Conservation (phyloP, 345 rosid species). For the Linum tenue region DNA sequence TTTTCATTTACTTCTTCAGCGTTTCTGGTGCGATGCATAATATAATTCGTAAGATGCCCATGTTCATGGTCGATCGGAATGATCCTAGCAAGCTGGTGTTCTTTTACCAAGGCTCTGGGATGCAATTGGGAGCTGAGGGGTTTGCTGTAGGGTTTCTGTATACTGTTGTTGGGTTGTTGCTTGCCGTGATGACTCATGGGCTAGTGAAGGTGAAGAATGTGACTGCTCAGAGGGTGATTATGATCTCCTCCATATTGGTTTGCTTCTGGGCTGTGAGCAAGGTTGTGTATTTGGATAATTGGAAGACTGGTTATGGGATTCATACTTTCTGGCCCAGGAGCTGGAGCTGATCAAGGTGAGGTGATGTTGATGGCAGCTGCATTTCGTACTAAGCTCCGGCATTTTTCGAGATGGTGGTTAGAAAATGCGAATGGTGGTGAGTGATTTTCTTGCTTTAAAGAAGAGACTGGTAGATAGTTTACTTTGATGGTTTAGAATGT, state of each 20-base stretch:
- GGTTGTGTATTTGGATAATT: constrained; percentile 67
- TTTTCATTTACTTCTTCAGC: constrained; percentile 70
- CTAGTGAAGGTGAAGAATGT: constrained; percentile 49
- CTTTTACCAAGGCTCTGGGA: constrained; percentile 77
- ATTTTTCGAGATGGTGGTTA: background rate
- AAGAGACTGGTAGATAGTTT: background rate
- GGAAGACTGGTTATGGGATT: constrained; percentile 85
- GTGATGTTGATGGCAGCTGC: background rate
- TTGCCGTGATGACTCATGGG: constrained; percentile 55
- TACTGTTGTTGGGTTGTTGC: constrained; percentile 59
- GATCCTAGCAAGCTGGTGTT: constrained; percentile 60
- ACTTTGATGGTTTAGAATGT: background rate
- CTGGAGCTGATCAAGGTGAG: constrained; percentile 26
- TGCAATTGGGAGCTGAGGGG: constrained; percentile 89
- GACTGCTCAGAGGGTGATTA: constrained; percentile 38
- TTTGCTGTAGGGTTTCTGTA: constrained; percentile 75
- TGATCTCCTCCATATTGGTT: constrained; percentile 41
- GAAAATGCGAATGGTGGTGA: background rate
- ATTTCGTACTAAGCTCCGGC: background rate
- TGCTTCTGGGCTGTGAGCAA: constrained; percentile 71
- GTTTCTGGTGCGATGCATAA: constrained; percentile 80
- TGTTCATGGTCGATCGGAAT: constrained; percentile 59
- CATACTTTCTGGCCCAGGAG: constrained; percentile 74
- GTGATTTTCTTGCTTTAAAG: background rate
- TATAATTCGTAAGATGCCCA: constrained; percentile 74